Conservation (phyloP, 202 grass and related monocot genomes). For the Sporobolus alterniflorus region DNA sequence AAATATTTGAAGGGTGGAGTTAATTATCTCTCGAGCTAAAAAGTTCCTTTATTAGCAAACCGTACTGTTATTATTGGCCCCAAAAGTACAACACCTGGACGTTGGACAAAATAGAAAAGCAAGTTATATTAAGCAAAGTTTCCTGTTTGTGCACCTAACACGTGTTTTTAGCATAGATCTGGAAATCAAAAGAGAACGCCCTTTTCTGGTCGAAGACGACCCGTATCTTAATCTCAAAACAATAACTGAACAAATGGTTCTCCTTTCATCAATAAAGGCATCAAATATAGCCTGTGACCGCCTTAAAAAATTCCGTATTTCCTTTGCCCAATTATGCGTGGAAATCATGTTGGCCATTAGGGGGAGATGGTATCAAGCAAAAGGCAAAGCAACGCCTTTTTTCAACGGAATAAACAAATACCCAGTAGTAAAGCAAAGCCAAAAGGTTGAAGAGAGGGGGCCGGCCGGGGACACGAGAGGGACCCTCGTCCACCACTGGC, state of each 20-base stretch:
- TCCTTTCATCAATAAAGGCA: background rate
- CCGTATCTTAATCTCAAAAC: background rate
- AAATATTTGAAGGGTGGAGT: background rate
- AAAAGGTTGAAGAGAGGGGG: constrained; percentile 36
- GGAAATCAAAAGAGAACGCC: background rate
- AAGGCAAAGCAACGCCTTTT: background rate
- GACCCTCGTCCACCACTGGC: background rate
- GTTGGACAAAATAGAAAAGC: background rate
- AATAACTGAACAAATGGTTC: background rate
- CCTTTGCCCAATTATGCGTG: background rate
- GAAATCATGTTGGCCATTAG: background rate
- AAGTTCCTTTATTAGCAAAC: background rate
- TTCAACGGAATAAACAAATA: background rate
- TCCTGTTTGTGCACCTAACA: background rate
- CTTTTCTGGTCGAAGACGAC: background rate
- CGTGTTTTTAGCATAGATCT: background rate
- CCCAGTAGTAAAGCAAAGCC: background rate
- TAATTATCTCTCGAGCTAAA: background rate
- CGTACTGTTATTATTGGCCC: background rate
- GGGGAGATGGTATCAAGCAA: background rate
- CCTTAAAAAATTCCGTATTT: background rate
- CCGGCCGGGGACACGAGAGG: background rate
- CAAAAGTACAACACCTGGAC: constrained; percentile 3
- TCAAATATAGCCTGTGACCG: background rate
- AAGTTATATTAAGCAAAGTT: background rate